Evolutionary conservation across 192 early-diverging fungal species (phyloP), one percentile per base, ranked within the genome.

Genomic region (Coemansia sp.): DNA sequence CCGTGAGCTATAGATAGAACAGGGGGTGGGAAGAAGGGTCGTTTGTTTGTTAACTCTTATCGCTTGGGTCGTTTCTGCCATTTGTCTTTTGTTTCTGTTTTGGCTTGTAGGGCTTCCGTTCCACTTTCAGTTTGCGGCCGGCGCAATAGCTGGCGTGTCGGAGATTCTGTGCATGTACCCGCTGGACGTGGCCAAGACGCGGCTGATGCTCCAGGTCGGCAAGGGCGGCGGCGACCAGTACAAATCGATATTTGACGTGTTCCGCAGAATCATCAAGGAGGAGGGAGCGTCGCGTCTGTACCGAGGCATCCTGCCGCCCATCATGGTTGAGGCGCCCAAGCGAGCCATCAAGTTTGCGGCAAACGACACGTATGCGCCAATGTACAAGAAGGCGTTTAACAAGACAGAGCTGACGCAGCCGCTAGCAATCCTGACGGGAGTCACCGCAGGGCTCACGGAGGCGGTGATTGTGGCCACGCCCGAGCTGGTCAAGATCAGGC

Each of bases 301-400:
- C 71, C 85, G 92, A 53, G 96, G 96, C n/a, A 99, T 99, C 58
- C 67, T 94, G 33, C 93, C 97, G 43, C 97, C 97, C 7, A 95
- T 99, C 69, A 84, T 99, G 83, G 93, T 94, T 1, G 97, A 99
- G 80, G 96, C 96, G 41, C 96, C 96, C 22, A 98, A 98, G 84
- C 88, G 96, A 48, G 93, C 94, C 20, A 98, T 92, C 79, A 98
- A 98, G 80, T 98, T 98, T 85, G 90, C 92, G 6, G 88, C 94
- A 32, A 98, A 98, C 71, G 95, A 95, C 70, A 88, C 91, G 72
- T 94, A 92, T 63, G 85, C 83, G 13, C 76, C 79, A 15, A 71
- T 91, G 66, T 90, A 84, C 70, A 88, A 81, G 70, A 87, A 81
- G 61, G 59, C 93, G 63, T 90, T 92, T 74, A 85, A 89, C 25